Evolutionary conservation across 1,284 basidiomycete species (phyloP).

Genomic region (Cutaneotrichosporon cutaneum): DNA sequence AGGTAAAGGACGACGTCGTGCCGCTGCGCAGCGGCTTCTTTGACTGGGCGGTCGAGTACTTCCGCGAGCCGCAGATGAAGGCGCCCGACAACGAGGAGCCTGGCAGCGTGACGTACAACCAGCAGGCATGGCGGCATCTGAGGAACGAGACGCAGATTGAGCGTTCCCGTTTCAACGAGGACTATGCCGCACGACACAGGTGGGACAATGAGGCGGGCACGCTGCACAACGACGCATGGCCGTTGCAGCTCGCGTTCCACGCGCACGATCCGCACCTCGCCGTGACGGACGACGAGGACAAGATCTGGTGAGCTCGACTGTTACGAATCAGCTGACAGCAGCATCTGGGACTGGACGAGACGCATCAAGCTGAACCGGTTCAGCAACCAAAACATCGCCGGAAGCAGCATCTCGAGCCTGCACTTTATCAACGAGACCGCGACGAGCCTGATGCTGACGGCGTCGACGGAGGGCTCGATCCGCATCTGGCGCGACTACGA

Average conservation of each 20-base stretch:
- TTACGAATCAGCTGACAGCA: conserved; percentile 45
- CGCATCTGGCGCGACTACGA: conserved; percentile 88
- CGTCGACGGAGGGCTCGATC: conserved; percentile 85
- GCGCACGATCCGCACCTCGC: conserved; percentile 87
- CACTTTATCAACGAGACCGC: conserved; percentile 95
- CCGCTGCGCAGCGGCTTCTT: conserved; percentile 90
- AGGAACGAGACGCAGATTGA: conserved; percentile 84
- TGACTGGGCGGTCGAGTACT: conserved; percentile 96
- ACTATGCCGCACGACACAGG: conserved; percentile 67
- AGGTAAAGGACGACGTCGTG: conserved; percentile 59
- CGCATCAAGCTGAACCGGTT: conserved; percentile 76
- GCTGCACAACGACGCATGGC: conserved; percentile 67
- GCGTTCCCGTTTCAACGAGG: conserved; percentile 59
- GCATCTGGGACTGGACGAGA: conserved; percentile 92
- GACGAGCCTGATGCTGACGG: conserved; percentile 84
- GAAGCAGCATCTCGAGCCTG: conserved; percentile 83
- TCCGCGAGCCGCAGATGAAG: conserved; percentile 98
- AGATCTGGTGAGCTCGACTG: conserved; percentile 71
- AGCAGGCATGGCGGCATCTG: conserved; percentile 91
- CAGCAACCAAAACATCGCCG: conserved; percentile 80
- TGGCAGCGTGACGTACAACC: conserved; percentile 88
- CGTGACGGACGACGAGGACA: conserved; percentile 79
- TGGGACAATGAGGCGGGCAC: conserved; percentile 82
- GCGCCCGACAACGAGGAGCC: conserved; percentile 94
- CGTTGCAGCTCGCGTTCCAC: conserved; percentile 82